phyloP scores from a whole-genome alignment of 108 stramenopile species.

The Pseudonitzschia pungens region DNA sequence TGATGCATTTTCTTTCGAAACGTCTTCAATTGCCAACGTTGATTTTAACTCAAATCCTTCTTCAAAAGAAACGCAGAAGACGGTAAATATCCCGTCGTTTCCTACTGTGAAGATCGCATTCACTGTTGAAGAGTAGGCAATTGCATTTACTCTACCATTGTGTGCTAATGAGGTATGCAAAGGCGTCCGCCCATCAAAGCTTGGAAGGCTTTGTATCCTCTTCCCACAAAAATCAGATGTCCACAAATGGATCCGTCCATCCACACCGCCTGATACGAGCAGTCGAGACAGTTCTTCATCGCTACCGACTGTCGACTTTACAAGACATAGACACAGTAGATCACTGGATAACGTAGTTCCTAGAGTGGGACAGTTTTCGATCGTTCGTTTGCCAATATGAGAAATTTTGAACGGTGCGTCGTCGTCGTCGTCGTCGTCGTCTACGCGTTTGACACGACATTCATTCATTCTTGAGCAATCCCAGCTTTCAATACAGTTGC shows the following conservation, averaged over 20 bases:
- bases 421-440: not conserved
- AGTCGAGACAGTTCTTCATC: slow-evolving; percentile 3
- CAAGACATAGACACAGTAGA: slow-evolving; percentile 44
- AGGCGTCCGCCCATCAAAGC: slow-evolving; percentile 6
- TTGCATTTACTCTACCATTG: slow-evolving; percentile 44
- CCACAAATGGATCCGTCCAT: slow-evolving; percentile 56
- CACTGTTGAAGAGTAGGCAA: slow-evolving; percentile 29
- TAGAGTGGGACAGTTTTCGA: slow-evolving; percentile 41
- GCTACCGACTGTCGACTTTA: slow-evolving; percentile 1
- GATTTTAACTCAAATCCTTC: slow-evolving; percentile 1
- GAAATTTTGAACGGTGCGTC: slow-evolving; percentile 10
- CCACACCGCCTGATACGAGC: slow-evolving; percentile 50
- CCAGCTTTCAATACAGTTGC: slow-evolving; percentile 61
- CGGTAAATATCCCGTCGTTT: slow-evolving; percentile 36
- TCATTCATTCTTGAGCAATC: slow-evolving; percentile 2
- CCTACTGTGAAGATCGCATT: slow-evolving; percentile 38
- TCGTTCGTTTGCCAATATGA: slow-evolving; percentile 37
- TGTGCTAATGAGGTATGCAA: slow-evolving; percentile 28
- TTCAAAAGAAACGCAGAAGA: not conserved
- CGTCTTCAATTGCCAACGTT: not conserved
- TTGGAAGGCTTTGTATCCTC: not conserved
- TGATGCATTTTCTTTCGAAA: not conserved
- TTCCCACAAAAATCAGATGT: slow-evolving; percentile 2
- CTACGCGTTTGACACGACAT: not conserved
- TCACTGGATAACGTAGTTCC: slow-evolving; percentile 58